Conservation (phyloP, 805 yeast genomes). For the Cyberlindnera suaveolens region DNA sequence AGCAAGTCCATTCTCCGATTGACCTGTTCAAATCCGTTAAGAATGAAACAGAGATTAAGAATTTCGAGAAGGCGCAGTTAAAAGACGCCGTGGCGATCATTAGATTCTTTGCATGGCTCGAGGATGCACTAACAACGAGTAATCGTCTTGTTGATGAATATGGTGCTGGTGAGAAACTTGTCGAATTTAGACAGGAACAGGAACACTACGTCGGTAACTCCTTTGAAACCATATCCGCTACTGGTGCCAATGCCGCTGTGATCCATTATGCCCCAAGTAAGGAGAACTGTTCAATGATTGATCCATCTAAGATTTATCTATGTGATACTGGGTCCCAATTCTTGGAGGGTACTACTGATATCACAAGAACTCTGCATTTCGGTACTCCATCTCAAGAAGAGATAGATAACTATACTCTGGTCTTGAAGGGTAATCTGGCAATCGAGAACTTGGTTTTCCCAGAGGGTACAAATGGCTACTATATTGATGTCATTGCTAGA, state of each 20-base stretch:
- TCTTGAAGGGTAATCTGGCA: slow-evolving; percentile 86
- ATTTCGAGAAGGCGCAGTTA: slow-evolving; percentile 69
- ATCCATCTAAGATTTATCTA: slow-evolving; percentile 62
- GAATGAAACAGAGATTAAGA: slow-evolving; percentile 63
- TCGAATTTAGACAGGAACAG: slow-evolving; percentile 45
- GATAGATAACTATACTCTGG: slow-evolving; percentile 68
- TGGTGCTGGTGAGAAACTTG: slow-evolving; percentile 56
- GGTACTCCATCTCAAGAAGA: slow-evolving; percentile 50
- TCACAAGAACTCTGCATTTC: slow-evolving; percentile 82
- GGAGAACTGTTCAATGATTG: slow-evolving; percentile 52
- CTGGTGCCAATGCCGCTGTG: slow-evolving; percentile 71
- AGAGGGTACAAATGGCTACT: slow-evolving; percentile 64
- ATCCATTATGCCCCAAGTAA: slow-evolving; percentile 70
- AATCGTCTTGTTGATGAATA: slow-evolving; percentile 51
- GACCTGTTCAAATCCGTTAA: slow-evolving; percentile 69
- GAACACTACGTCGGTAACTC: slow-evolving; percentile 62
- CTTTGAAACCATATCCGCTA: slow-evolving; percentile 69
- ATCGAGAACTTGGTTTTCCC: slow-evolving; percentile 79
- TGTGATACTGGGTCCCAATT: slow-evolving; percentile 92
- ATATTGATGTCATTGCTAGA: slow-evolving; percentile 78
- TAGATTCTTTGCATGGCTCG: slow-evolving; percentile 79
- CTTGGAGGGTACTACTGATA: slow-evolving; percentile 92
- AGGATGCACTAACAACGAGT: slow-evolving; percentile 41
- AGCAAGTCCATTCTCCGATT: slow-evolving; percentile 51
- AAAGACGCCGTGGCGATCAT: slow-evolving; percentile 78